These are phyloP conservation scores for Polyporus arcularius DNA, from an alignment of 768 basidiomycete species.

Conservation along the genomic window DNA sequence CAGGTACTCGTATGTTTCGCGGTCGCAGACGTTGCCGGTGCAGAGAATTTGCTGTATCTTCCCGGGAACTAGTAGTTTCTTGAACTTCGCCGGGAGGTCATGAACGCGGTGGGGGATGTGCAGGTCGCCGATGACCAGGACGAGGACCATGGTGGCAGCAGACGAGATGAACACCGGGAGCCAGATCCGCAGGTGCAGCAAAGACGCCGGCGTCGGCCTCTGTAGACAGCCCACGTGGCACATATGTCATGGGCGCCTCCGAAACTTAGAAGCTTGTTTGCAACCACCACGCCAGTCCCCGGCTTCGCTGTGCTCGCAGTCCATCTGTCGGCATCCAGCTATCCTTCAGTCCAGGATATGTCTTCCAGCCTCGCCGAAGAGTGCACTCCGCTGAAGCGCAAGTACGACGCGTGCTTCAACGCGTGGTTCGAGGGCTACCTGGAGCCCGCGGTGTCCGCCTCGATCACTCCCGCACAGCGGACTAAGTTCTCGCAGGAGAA, in stretches of 20 bases:
- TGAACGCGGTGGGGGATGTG: constrained; percentile 91
- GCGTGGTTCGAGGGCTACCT: constrained; percentile 98
- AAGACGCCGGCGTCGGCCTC: background rate
- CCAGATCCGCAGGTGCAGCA: background rate
- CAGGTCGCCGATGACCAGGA: constrained; percentile 92
- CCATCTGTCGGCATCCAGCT: background rate
- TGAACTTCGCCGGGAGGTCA: constrained; percentile 94
- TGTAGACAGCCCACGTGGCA: constrained; percentile 11
- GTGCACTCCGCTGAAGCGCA: constrained; percentile 88
- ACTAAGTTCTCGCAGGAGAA: constrained; percentile 70
- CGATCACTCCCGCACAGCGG: constrained; percentile 48
- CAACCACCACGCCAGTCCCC: constrained; percentile 2
- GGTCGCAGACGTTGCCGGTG: constrained; percentile 97
- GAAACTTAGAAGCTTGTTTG: constrained; percentile 5
- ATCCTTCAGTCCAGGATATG: constrained; percentile 41
- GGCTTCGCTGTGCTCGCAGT: background rate
- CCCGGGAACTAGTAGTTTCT: constrained; percentile 85
- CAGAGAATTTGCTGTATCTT: constrained; percentile 98
- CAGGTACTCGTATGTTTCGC: constrained; percentile 96
- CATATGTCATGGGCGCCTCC: constrained; percentile 18
- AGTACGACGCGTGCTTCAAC: constrained; percentile 95
- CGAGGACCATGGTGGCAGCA: constrained; percentile 73
- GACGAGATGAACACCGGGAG: background rate
- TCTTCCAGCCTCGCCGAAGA: constrained; percentile 77
- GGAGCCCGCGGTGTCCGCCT: constrained; percentile 66